A percentile compares a stretch with the other conserved stretches of the same genome.
These are phyloP conservation scores for Cryptococcus sp. DNA, from an alignment of 1,284 basidiomycete species.

Conservation along the genomic window DNA sequence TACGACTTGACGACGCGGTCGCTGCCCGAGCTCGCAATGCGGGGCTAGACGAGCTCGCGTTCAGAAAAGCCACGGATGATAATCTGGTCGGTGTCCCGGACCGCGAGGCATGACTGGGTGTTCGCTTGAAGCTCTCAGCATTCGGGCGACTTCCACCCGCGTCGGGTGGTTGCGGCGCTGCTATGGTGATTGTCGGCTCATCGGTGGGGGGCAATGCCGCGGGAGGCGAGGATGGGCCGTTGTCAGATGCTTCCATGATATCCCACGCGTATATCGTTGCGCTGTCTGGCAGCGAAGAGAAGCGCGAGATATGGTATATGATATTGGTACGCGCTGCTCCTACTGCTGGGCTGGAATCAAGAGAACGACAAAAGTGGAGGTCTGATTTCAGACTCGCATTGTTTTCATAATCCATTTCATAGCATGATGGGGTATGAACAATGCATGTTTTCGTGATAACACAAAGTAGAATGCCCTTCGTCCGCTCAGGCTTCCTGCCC, in stretches of 20 bases:
- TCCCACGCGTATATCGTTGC: too few relatives aligned
- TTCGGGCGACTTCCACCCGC: too few relatives aligned
- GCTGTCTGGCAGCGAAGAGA: too few relatives aligned
- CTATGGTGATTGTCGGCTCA: too few relatives aligned
- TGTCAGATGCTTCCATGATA: too few relatives aligned
- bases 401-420: neutral
- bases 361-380: too few relatives aligned
- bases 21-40: constrained; percentile 7
- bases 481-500: constrained; percentile 41
- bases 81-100: constrained; percentile 10
- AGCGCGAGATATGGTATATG: too few relatives aligned
- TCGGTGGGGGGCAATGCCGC: too few relatives aligned
- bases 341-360: neutral
- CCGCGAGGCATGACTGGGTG: neutral
- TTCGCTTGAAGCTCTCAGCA: too few relatives aligned
- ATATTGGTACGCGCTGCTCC: neutral
- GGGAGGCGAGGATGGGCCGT: too few relatives aligned
- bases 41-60: neutral
- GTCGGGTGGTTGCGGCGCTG: too few relatives aligned
- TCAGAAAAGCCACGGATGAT: constrained; percentile 2
- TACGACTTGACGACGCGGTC: constrained; percentile 7
- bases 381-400: neutral
- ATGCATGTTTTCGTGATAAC: neutral
- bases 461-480: too few relatives aligned
- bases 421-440: neutral